A percentile compares a stretch with the other conserved stretches of the same genome.
phyloP scores from a whole-genome alignment of 2,329 filamentous ascomycete species.

The Alternaria consortialis region DNA sequence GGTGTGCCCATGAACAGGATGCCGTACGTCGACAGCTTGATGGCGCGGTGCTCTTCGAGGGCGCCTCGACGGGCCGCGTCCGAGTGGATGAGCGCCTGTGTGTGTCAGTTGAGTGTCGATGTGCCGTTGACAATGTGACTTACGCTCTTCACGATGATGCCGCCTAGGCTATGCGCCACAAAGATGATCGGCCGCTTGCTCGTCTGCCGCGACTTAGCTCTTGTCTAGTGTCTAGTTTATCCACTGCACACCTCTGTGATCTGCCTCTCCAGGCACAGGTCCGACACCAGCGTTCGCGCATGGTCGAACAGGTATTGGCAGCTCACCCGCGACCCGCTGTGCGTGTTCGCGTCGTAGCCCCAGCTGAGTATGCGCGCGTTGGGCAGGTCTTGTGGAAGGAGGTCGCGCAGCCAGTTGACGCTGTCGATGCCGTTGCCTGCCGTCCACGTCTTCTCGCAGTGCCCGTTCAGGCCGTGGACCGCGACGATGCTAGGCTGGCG shows the following conservation, averaged over 20 bases:
- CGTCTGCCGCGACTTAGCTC: too few species aligned
- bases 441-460: conserved; percentile 37
- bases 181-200: conserved; percentile 44
- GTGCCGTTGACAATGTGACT: conserved; percentile 16
- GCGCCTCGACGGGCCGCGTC: conserved; percentile 36
- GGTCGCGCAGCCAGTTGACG: conserved; percentile 35
- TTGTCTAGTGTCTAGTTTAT: conserved; percentile 25
- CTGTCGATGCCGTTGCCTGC: conserved; percentile 24
- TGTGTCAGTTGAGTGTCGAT: conserved; percentile 12
- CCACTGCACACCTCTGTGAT: conserved; percentile 30
- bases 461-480: conserved; percentile 38
- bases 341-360: conserved; percentile 43
- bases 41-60: conserved; percentile 40
- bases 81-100: conserved; percentile 51
- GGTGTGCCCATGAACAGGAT: conserved; percentile 54
- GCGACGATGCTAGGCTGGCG: conserved; percentile 30
- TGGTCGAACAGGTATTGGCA: conserved; percentile 42
- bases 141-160: conserved; percentile 47
- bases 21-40: conserved; percentile 51
- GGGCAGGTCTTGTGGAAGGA: conserved; percentile 36
- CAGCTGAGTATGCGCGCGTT: conserved; percentile 47
- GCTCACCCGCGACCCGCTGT: conserved; percentile 27
- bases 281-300: conserved; percentile 45
- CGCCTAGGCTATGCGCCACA: conserved; percentile 46
- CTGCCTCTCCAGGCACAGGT: conserved; percentile 40